These are phyloP conservation scores for Carex sylvatica DNA, from an alignment of 202 grass and related monocot genomes.

Conservation along the genomic window DNA sequence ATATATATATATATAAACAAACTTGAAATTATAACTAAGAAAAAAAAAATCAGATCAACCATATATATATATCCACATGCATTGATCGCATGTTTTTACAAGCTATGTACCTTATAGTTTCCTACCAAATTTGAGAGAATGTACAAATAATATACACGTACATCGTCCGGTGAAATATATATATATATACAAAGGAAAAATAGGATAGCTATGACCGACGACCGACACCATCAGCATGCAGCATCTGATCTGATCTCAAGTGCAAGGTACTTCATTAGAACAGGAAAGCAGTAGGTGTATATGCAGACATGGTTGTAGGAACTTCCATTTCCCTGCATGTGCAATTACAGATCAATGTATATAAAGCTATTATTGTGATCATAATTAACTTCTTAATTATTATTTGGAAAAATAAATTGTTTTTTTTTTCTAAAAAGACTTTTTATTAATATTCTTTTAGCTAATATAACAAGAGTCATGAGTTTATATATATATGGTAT, in stretches of 20 bases:
- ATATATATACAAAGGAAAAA: slow-evolving; percentile 33
- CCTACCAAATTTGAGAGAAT: neutral
- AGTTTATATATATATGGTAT: too few species aligned
- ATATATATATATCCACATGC: neutral
- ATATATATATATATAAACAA: too few species aligned
- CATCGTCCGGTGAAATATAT: neutral
- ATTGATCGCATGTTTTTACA: slow-evolving; percentile 1
- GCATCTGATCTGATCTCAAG: neutral
- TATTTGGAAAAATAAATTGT: neutral
- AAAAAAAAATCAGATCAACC: slow-evolving; percentile 8
- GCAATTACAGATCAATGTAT: neutral
- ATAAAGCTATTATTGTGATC: neutral
- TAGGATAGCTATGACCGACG: slow-evolving; percentile 15
- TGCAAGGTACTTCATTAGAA: slow-evolving; percentile 40
- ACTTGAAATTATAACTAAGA: neutral
- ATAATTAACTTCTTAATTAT: neutral
- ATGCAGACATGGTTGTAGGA: slow-evolving; percentile 44
- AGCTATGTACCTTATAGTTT: neutral
- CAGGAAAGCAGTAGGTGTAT: slow-evolving; percentile 62
- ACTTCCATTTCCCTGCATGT: slow-evolving; percentile 46
- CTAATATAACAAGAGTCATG: neutral
- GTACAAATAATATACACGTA: neutral
- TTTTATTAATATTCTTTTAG: neutral
- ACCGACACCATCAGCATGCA: neutral
- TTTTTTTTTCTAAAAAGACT: neutral